Conservation (phyloP, 1,284 basidiomycete species). For the Boletus semigastroideus region DNA sequence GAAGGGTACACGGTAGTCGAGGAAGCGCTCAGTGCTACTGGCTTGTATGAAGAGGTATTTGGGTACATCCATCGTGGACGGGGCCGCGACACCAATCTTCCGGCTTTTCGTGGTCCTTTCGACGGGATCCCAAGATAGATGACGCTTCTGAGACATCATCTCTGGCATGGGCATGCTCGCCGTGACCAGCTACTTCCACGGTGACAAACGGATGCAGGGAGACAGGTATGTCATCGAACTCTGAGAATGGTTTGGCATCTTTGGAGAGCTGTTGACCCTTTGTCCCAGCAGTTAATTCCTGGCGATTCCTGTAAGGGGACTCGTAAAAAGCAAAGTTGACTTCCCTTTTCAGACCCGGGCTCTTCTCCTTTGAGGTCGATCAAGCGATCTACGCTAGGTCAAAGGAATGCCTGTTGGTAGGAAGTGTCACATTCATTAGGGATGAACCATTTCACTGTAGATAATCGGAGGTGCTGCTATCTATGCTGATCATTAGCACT, state of each 20-base stretch:
- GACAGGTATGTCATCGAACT: background rate
- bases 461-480: too few relatives aligned
- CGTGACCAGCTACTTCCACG: background rate
- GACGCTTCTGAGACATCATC: background rate
- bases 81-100: background rate
- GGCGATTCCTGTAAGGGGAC: background rate
- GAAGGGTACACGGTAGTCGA: background rate
- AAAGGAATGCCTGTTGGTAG: background rate
- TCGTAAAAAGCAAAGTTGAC: background rate
- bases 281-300: background rate
- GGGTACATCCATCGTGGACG: background rate
- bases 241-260: background rate
- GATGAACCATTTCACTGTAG: too few relatives aligned
- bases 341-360: background rate
- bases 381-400: background rate
- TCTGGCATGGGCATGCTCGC: background rate
- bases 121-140: background rate
- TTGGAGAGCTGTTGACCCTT: background rate
- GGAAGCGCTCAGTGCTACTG: background rate
- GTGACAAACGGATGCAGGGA: background rate
- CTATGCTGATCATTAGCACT: slow-evolving; percentile 12
- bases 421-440: too few relatives aligned
- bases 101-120: background rate
- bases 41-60: background rate
- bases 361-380: background rate